Conservation (phyloP, 805 yeast species). For the Metschnikowia matae region DNA sequence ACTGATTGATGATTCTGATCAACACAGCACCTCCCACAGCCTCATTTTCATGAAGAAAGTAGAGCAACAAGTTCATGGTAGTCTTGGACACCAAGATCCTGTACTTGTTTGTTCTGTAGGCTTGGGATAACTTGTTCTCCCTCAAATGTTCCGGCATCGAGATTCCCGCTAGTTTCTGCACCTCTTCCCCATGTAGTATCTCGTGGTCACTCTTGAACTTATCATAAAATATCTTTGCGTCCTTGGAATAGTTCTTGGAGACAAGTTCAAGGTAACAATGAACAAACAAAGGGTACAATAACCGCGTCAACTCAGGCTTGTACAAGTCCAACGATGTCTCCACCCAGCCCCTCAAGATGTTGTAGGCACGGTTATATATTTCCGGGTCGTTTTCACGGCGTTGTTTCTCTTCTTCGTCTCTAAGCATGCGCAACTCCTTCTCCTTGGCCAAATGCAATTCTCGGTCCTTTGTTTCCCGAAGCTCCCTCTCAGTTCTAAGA, state of each 20-base stretch:
- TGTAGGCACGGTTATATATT: slow-evolving; percentile 73
- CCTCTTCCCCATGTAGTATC: slow-evolving; percentile 73
- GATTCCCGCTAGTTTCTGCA: slow-evolving; percentile 66
- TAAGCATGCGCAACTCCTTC: slow-evolving; percentile 34
- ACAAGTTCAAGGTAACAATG: slow-evolving; percentile 82
- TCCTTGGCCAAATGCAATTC: slow-evolving; percentile 36
- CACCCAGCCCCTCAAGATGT: slow-evolving; percentile 80
- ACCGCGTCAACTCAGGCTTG: slow-evolving; percentile 77
- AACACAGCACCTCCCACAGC: slow-evolving; percentile 86
- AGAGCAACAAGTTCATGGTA: slow-evolving; percentile 74
- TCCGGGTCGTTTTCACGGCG: slow-evolving; percentile 58
- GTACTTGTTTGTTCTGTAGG: slow-evolving; percentile 71
- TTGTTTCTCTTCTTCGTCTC: slow-evolving; percentile 41
- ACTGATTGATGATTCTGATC: slow-evolving; percentile 81
- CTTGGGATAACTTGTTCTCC: slow-evolving; percentile 77
- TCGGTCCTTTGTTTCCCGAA: slow-evolving; percentile 37
- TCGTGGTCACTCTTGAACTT: slow-evolving; percentile 69
- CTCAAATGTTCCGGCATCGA: slow-evolving; percentile 75
- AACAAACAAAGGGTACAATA: slow-evolving; percentile 88
- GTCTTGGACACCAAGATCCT: slow-evolving; percentile 75
- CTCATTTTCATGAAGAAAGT: slow-evolving; percentile 88
- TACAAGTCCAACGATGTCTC: slow-evolving; percentile 88
- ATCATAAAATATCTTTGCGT: slow-evolving; percentile 73
- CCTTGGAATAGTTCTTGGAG: slow-evolving; percentile 51
- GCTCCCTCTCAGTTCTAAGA: slow-evolving; percentile 32